Evolutionary conservation across 2,329 filamentous ascomycete species (phyloP).

Genomic region (Gaeumannomyces tritici): DNA sequence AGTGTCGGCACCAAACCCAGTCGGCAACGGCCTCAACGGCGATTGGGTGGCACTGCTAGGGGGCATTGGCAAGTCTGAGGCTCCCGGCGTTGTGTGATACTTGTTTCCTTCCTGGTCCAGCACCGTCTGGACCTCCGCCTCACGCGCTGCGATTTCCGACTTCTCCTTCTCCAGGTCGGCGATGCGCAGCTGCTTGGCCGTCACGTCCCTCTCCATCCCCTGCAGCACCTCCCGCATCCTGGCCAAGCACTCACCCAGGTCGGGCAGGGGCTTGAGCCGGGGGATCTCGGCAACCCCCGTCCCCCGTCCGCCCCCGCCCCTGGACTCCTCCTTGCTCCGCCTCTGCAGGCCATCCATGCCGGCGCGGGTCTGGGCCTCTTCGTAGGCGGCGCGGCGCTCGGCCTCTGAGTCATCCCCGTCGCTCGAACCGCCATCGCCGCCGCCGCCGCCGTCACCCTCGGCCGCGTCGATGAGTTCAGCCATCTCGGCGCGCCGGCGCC

Average conservation of each 20-base stretch:
- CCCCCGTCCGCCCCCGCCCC: constrained; percentile 18
- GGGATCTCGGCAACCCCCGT: constrained; percentile 29
- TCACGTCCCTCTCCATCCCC: constrained; percentile 54
- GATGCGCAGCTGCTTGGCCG: constrained; percentile 51
- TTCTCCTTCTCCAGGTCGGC: constrained; percentile 61
- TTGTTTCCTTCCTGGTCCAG: constrained; percentile 71
- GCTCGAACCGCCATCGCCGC: constrained; percentile 42
- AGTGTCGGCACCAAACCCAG: not conserved
- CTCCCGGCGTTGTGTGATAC: constrained; percentile 35
- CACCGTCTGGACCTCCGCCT: constrained; percentile 70
- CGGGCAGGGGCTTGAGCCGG: constrained; percentile 69
- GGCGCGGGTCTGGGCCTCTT: constrained; percentile 73
- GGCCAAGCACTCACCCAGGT: constrained; percentile 56
- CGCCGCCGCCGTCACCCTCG: constrained; percentile 46
- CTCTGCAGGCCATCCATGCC: constrained; percentile 68
- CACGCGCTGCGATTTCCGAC: constrained; percentile 54
- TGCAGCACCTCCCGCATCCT: constrained; percentile 52
- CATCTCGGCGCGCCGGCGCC: constrained; percentile 65
- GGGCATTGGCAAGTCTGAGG: not conserved
- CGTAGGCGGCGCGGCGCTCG: constrained; percentile 71
- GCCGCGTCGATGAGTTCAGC: constrained; percentile 73
- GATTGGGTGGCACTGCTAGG: constrained; percentile 14
- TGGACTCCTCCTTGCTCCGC: constrained; percentile 20
- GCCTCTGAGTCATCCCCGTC: constrained; percentile 65
- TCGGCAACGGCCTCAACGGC: constrained; percentile 17